phyloP scores from a whole-genome alignment of 2,329 filamentous ascomycete species.

The Cladophialophora psammophila region DNA sequence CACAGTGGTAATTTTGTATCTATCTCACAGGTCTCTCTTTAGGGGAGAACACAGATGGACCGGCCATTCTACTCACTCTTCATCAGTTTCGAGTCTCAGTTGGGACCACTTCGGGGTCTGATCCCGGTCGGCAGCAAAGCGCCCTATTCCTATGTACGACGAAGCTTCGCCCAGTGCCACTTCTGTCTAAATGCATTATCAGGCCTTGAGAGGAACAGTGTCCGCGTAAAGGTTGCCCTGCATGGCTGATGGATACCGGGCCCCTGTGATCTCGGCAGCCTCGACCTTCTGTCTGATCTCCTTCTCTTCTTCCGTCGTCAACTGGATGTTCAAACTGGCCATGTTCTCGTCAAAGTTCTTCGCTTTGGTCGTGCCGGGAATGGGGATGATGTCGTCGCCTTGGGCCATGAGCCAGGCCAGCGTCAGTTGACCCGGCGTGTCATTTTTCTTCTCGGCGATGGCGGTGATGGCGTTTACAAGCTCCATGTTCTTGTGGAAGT shows the following conservation, averaged over 20 bases:
- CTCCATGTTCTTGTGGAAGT: slow-evolving; percentile 58
- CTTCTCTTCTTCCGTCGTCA: slow-evolving; percentile 57
- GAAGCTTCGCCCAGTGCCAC: not conserved
- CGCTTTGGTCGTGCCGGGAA: slow-evolving; percentile 48
- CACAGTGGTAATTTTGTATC: too few species aligned
- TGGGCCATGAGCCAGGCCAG: slow-evolving; percentile 58
- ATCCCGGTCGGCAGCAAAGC: too few species aligned
- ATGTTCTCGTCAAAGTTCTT: slow-evolving; percentile 44
- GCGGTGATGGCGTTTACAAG: slow-evolving; percentile 55
- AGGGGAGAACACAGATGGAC: too few species aligned
- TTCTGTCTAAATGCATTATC: not conserved
- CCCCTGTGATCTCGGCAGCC: slow-evolving; percentile 12
- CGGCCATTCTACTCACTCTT: too few species aligned
- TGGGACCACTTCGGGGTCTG: too few species aligned
- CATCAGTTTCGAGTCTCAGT: too few species aligned
- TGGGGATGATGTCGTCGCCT: slow-evolving; percentile 50
- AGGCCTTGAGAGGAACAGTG: slow-evolving; percentile 12
- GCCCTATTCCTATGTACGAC: too few species aligned
- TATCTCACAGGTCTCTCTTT: too few species aligned
- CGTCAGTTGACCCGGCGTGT: slow-evolving; percentile 56
- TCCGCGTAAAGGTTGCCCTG: slow-evolving; percentile 13
- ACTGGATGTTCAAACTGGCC: slow-evolving; percentile 44
- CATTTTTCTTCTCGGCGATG: slow-evolving; percentile 54
- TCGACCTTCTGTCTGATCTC: slow-evolving; percentile 57
- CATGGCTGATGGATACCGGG: slow-evolving; percentile 11